Evolutionary conservation across 192 early-diverging fungal species (phyloP), one percentile per base, ranked within the genome.

Genomic region (Coemansia sp.): DNA sequence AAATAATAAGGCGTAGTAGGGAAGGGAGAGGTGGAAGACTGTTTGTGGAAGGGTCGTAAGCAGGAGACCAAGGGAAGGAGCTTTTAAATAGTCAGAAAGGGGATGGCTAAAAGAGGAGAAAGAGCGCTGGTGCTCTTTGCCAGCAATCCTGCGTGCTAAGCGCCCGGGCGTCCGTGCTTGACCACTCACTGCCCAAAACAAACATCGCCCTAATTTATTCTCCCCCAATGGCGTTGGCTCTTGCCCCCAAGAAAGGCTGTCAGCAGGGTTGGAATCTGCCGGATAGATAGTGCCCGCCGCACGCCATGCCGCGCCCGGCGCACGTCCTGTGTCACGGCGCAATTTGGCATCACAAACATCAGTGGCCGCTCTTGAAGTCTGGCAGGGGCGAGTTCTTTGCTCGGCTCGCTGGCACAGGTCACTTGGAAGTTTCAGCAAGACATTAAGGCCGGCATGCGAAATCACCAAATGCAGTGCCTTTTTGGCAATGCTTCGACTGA

Each of bases 181-280:
- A 45, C 42, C 42, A 18, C 42, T n/a, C 6, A 20, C 42, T 45
- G 42, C 42, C 25, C 25, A 28, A 28, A 26, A 53, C 50, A 28
- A 28, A 53, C 26, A 53, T 53, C 13, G 25, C 50, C 50, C 26
- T 53, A 50, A 50, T 50, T 50, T 50, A n/a, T 50, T 50, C 47
- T 53, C 50, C 50, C 50, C 50, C 50, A 53, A 53, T 53, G 25
- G 50, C 50, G 12, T 45, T 53, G 10, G 50, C 3, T 26, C 9
- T 26, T 11, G 25, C 48, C 25, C 25, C 48, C 48, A 52, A 52
- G 21, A 45, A 9, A 45, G 8, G n/a, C n/a, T 28, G 50, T 53
- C 50, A 53, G 50, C 50, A 53, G 50, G 26, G 28, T 26, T 25
- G 28, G 48, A 52, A 23, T 48, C 45, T 23, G 45, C 21, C 14